These are phyloP conservation scores for Umbelopsis ramanniana DNA, from an alignment of 192 early-diverging fungal genomes.

Conservation along the genomic window DNA sequence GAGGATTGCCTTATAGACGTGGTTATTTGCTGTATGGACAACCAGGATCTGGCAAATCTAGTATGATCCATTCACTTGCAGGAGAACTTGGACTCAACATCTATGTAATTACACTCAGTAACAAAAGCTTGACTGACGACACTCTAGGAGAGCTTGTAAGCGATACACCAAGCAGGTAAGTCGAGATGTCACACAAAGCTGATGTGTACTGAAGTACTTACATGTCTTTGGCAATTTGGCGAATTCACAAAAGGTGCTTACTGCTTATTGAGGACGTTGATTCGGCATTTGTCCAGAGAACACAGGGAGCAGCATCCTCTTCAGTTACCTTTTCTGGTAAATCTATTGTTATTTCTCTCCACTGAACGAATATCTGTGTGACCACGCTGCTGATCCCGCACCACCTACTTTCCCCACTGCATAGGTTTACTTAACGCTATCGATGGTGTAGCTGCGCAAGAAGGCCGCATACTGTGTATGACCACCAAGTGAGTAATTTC, in stretches of 20 bases:
- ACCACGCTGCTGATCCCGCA: neutral
- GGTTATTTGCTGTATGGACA: conserved; percentile 70
- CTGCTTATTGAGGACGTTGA: conserved; percentile 78
- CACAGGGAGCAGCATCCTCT: conserved; percentile 38
- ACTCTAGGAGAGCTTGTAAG: conserved; percentile 51
- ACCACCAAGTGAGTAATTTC: conserved; percentile 65
- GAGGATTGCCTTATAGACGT: conserved; percentile 68
- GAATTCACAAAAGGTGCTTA: conserved; percentile 49
- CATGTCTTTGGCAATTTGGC: neutral
- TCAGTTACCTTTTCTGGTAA: conserved; percentile 41
- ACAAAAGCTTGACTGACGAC: conserved; percentile 68
- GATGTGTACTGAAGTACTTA: neutral
- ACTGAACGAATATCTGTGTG: neutral
- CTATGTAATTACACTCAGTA: conserved; percentile 70
- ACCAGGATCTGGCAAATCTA: conserved; percentile 76
- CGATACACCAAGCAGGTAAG: conserved; percentile 50
- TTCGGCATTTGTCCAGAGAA: conserved; percentile 67
- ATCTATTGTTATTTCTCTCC: neutral
- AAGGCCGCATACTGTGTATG: conserved; percentile 78
- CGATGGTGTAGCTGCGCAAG: conserved; percentile 74
- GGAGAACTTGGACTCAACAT: conserved; percentile 76
- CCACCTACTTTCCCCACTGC: conserved; percentile 20
- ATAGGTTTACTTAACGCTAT: conserved; percentile 77
- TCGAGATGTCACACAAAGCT: neutral
- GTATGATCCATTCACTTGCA: conserved; percentile 70